phyloP scores from a whole-genome alignment of 495 filamentous ascomycete species.

The Annulohypoxylon moriforme region DNA sequence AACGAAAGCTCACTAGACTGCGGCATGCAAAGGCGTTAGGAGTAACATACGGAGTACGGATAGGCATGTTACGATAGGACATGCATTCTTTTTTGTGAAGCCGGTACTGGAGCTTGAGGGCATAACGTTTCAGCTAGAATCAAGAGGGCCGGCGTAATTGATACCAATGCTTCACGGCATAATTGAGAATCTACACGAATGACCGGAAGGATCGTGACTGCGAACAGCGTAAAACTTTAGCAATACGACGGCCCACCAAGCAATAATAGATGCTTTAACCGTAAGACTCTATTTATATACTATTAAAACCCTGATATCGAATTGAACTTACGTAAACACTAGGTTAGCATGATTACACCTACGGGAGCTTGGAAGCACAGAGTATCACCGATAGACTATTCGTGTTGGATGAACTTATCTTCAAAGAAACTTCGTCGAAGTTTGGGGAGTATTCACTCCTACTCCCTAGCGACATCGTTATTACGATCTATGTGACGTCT shows the following conservation, averaged over 20 bases:
- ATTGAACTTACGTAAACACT: background rate
- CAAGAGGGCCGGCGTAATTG: conserved; percentile 12
- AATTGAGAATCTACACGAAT: conserved; percentile 18
- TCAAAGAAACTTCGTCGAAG: conserved; percentile 16
- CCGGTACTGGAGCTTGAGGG: conserved; percentile 17
- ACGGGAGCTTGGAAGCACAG: background rate
- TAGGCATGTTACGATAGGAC: conserved; percentile 25
- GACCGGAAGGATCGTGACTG: background rate
- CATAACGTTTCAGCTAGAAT: conserved; percentile 21
- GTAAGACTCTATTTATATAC: background rate
- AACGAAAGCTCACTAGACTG: conserved; percentile 27
- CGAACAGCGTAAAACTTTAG: background rate
- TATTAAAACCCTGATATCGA: background rate
- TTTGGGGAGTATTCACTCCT: background rate
- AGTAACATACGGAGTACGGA: conserved; percentile 23
- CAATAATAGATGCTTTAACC: background rate
- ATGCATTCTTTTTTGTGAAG: conserved; percentile 22
- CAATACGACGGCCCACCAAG: too few relatives aligned
- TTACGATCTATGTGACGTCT: background rate
- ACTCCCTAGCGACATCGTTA: background rate
- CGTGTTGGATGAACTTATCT: background rate
- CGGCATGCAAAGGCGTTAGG: conserved; percentile 38
- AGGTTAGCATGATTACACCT: background rate
- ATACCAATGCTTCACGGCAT: conserved; percentile 19
- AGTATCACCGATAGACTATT: background rate